Evolutionary conservation across 176 grass and related monocot species (phyloP), one percentile per base, ranked within the genome.

Genomic region (Aechmea fasciata): DNA sequence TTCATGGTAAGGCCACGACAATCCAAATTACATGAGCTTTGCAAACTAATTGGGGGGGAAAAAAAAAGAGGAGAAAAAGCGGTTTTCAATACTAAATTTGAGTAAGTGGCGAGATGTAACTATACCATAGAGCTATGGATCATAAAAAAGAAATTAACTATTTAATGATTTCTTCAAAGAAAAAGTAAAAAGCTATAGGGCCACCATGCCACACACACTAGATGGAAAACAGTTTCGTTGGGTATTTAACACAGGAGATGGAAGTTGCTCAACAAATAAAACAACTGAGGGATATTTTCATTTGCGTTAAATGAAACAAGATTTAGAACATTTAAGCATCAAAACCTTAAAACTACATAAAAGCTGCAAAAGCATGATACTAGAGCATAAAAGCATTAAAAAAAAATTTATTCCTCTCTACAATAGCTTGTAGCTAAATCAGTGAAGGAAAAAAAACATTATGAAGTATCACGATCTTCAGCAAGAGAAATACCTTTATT

Each of bases 401-500:
- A 15, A 55, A n/a, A 55, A 55, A n/a, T n/a, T 13, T 13, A 18
- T 61, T 22, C 55, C 20, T 61, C 55, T 17, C 55, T 18, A 61
- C 10, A 61, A 61, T 22, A 61, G 55, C 55, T 41, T 41, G 20
- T 9, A 61, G 20, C 0, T 18, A 61, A 10, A 22, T 61, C 55
- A 61, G 20, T 61, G 55, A 8, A 61, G 8, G 55, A 59, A 17
- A 22, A 41, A 33, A 41, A 41, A 23, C 4, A 41, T 41, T 61
- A 15, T 61, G 55, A 61, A 61, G 33, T 41, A 41, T 7, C 20
- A 19, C 10, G 20, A 61, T 18, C 55, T 61, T 22, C 20, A 18
- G 55, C 55, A 61, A 18, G 4, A 61, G 13, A 61, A 8, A 61
- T 71, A 91, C 88, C 84, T 91, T 78, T 65, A 84, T 76, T 78